Evolutionary conservation across 2,329 filamentous ascomycete species (phyloP).

Genomic region (Fusarium albidum): DNA sequence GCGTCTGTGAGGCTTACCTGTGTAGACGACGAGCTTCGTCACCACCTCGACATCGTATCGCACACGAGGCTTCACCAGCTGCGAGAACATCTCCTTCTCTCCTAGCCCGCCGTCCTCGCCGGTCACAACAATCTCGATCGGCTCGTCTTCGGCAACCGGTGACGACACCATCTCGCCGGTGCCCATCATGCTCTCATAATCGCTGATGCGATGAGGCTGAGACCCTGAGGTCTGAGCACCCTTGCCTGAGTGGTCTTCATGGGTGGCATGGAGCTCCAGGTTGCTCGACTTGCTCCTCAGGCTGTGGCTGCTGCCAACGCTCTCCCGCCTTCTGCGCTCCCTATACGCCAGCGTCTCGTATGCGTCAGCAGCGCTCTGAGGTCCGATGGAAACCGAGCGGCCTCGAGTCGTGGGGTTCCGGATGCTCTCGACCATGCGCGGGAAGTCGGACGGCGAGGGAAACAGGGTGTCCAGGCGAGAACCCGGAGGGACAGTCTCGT

Average conservation of each 20-base stretch:
- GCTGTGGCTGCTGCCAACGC: constrained; percentile 60
- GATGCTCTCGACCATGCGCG: constrained; percentile 81
- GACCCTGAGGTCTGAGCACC: constrained; percentile 54
- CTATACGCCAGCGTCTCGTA: constrained; percentile 95
- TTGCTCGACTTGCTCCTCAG: constrained; percentile 55
- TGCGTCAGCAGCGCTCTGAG: constrained; percentile 94
- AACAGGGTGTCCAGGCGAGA: constrained; percentile 83
- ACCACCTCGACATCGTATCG: constrained; percentile 99
- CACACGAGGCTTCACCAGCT: constrained; percentile 84
- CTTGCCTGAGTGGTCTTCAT: constrained; percentile 49
- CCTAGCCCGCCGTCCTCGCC: constrained; percentile 60
- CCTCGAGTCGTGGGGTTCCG: constrained; percentile 75
- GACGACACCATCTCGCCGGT: constrained; percentile 61
- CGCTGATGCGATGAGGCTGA: constrained; percentile 60
- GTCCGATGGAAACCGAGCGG: constrained; percentile 87
- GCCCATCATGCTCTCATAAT: constrained; percentile 79
- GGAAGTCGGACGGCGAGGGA: constrained; percentile 87
- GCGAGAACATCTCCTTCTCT: constrained; percentile 83
- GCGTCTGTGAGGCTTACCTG: constrained; percentile 62
- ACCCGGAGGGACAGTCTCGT: constrained; percentile 78
- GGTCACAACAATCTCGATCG: constrained; percentile 45
- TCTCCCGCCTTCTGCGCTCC: constrained; percentile 68
- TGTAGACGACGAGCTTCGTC: constrained; percentile 94
- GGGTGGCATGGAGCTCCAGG: constrained; percentile 50
- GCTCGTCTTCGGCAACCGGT: constrained; percentile 41